Percentiles rank a stretch among this genome's conserved stretches.
These are phyloP conservation scores for Colletotrichum incanum DNA, from an alignment of 2,329 filamentous ascomycete species.

Conservation along the genomic window DNA sequence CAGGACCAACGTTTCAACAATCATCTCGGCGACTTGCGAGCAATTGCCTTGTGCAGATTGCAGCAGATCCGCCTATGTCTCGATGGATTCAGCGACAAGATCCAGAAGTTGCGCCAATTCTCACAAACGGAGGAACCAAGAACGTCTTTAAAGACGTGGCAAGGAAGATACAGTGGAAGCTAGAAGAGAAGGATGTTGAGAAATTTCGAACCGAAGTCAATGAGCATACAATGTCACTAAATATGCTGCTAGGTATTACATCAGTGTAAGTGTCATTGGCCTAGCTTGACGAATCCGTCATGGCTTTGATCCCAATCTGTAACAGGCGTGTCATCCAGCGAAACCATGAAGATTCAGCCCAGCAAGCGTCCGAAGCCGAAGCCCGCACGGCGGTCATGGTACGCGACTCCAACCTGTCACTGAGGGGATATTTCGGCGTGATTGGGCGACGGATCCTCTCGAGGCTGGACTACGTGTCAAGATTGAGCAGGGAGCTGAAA, in stretches of 20 bases:
- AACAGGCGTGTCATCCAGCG: not conserved
- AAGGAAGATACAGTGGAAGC: slow-evolving; percentile 6
- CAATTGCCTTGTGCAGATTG: not conserved
- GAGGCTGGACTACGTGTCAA: not conserved
- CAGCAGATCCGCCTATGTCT: not conserved
- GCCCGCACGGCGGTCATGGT: not conserved
- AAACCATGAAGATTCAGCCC: not conserved
- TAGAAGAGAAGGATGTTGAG: not conserved
- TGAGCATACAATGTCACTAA: not conserved
- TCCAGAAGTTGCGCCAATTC: not conserved
- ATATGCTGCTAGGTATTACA: not conserved
- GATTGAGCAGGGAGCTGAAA: not conserved
- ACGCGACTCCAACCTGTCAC: not conserved
- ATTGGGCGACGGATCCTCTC: not conserved
- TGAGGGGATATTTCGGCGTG: not conserved
- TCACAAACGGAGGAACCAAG: not conserved
- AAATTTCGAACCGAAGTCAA: not conserved
- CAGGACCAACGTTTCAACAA: too few relatives aligned
- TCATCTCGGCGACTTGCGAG: not conserved
- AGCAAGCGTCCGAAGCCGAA: not conserved
- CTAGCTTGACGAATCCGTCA: not conserved
- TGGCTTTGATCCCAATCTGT: too few relatives aligned
- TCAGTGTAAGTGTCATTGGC: not conserved
- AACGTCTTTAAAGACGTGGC: not conserved
- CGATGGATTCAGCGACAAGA: not conserved